phyloP scores from a whole-genome alignment of 805 yeast species.

The Hanseniaspora guilliermondii region DNA sequence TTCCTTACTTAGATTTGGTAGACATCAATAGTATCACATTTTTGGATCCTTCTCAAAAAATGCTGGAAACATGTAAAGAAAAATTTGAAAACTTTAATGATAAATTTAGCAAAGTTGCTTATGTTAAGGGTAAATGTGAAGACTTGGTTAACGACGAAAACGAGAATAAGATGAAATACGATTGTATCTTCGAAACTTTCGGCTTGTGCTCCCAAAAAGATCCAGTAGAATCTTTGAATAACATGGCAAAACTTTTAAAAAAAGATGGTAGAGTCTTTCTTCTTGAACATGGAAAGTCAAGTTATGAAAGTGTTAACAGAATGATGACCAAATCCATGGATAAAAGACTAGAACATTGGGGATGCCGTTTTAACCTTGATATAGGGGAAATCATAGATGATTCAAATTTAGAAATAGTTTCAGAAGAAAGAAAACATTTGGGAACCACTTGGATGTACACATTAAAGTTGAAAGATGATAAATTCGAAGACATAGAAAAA shows the following conservation, averaged over 20 bases:
- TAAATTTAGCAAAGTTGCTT: conserved; percentile 57
- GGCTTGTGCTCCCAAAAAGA: conserved; percentile 94
- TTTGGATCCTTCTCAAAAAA: conserved; percentile 68
- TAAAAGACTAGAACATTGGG: conserved; percentile 80
- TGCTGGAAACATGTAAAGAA: conserved; percentile 69
- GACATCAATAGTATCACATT: conserved; percentile 63
- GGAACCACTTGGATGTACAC: conserved; percentile 87
- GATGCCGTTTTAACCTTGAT: conserved; percentile 94
- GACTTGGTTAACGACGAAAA: conserved; percentile 40
- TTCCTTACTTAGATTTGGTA: conserved; percentile 55
- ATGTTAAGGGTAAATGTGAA: conserved; percentile 84
- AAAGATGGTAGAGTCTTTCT: conserved; percentile 85
- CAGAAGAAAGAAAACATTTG: conserved; percentile 68
- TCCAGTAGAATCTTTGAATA: conserved; percentile 68
- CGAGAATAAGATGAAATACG: conserved; percentile 47
- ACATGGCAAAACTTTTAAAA: conserved; percentile 58
- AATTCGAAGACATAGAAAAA: conserved; percentile 26
- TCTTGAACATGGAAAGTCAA: conserved; percentile 86
- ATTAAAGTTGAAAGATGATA: conserved; percentile 63
- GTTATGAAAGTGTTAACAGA: conserved; percentile 62
- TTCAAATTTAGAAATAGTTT: conserved; percentile 72
- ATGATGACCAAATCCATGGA: conserved; percentile 74
- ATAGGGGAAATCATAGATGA: conserved; percentile 75
- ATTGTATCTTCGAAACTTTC: conserved; percentile 85
- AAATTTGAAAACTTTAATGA: conserved; percentile 64